Evolutionary conservation across 495 filamentous ascomycete species (phyloP), one percentile per base, ranked within the genome.

Genomic region (Penicillium pancosmium): DNA sequence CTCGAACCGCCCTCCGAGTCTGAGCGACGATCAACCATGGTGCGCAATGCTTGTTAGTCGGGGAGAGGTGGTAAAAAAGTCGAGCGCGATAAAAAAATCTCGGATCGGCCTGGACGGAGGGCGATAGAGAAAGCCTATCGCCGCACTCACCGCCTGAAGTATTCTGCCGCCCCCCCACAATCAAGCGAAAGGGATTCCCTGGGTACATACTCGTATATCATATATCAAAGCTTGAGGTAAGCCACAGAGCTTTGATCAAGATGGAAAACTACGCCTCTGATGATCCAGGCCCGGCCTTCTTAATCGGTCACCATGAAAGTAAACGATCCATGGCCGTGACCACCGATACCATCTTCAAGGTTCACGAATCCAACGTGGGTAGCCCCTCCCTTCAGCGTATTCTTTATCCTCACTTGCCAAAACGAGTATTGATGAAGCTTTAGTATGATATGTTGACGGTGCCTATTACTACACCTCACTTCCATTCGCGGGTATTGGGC

Each of bases 381-480:
- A 21, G 54, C 57, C 41, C 18, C 35, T 33, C 15, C 50, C 4
- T 12, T 2, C 46, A 49, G 34, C 7, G 44, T 44, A 18, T 27
- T 23, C 19, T 34, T 50, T 21, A 23, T 27, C 8, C 4, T 31
- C 27, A 31, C 8, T 7, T 9, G 8, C 8, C 27, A 31, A 4
- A 4, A 31, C 21, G 9, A 13, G 9, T 61, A 68, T 67, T 51
- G 36, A 50, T 50, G 31, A 38, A 48, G 49, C 48, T 46, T 35
- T 62, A 98, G 91, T 98, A 98, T 84, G 88, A 94, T 71, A 91
- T 96, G 82, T 82, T 96, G 65, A 97, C 93, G 0, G 87, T 86
- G 0, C 89, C 91, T 10, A 92, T 98, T 62, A 97, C 94, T 2
- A 97, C 89, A 50, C 66, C 83, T 10, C 80, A 88, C 65, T 97